Evolutionary conservation across 305 asterid species (phyloP), one percentile per base, ranked within the genome.

Genomic region (Ajuga reptans): DNA sequence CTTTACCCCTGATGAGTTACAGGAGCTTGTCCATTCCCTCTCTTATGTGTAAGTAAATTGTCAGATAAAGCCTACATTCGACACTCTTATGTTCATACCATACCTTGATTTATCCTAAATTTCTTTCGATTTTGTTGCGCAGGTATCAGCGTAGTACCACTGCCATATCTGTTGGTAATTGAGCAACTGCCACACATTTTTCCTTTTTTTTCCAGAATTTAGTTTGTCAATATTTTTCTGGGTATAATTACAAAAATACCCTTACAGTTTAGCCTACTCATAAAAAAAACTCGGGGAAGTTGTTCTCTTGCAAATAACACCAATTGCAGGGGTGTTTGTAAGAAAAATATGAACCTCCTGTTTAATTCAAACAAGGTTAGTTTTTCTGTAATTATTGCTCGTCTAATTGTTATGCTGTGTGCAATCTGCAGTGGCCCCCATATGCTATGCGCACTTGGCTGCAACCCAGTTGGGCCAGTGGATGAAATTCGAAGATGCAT

Each of bases 141-240:
- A 93, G 98, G 76, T 93, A 93, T 73, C 98, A 93, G 79, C 82
- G 97, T 21, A 90, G 98, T 71, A 93, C 96, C 3, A 93, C 98
- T 21, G 98, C 98, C 16, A 90, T 93, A 9, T 93, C 98, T 46
- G 87, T 93, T 29, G 96, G 98, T 91, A 89, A 84, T 17, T 51
- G 41, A 18, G 5, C 8, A 0, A 9, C 66, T 9, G 10, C 56
- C 0, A 1, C 6, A 56, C 15, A 9, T 0, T 31, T 9, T 4
- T 86, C 12, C 33, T 6, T 45, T 43, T 36, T 10, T 59, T 0
- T 6, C n/a, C 5, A 1, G 4, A 5, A 18, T 75, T 37, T 11
- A 11, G 18, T 7, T 66, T 18, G 6, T 29, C 43, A 27, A 31
- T 68, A 9, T 5, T 39, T 9, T 39, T 9, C 45, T 9, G 3